A percentile compares a stretch with the other conserved stretches of the same genome.
These are phyloP conservation scores for Ettlia oleoabundans DNA, from an alignment of 139 green algal species.

Conservation along the genomic window DNA sequence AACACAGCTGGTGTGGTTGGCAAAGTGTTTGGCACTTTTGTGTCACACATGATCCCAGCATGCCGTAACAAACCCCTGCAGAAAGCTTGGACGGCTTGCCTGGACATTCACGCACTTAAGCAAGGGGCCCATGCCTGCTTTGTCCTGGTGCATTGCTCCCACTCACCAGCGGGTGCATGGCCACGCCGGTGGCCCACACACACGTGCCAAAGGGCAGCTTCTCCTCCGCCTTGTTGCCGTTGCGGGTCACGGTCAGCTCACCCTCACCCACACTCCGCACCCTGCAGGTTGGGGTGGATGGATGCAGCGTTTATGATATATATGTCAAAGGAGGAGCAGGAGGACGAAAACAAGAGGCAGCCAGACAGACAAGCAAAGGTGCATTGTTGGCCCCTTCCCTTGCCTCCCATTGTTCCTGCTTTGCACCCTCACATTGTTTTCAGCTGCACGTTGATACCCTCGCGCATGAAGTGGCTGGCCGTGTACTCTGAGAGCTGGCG, in stretches of 20 bases:
- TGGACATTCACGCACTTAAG: too few relatives aligned
- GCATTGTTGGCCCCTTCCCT: too few relatives aligned
- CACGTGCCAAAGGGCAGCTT: constrained; percentile 79
- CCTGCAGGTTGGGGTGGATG: neutral
- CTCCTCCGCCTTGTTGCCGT: constrained; percentile 3
- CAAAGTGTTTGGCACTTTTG: too few relatives aligned
- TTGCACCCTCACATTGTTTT: constrained; percentile 5
- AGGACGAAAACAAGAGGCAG: too few relatives aligned
- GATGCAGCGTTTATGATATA: neutral
- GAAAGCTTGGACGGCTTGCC: too few relatives aligned
- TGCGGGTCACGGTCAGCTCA: constrained; percentile 38
- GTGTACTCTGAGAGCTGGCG: constrained; percentile 83
- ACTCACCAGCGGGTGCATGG: constrained; percentile 86
- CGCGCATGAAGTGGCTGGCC: constrained; percentile 37
- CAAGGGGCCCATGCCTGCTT: too few relatives aligned
- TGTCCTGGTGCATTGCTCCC: too few relatives aligned
- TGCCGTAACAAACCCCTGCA: too few relatives aligned
- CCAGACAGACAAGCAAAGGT: too few relatives aligned
- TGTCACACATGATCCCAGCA: too few relatives aligned
- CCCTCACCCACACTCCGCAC: constrained; percentile 20
- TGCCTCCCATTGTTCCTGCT: neutral
- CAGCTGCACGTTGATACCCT: constrained; percentile 53
- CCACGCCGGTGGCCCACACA: constrained; percentile 89
- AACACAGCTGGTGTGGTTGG: too few relatives aligned
- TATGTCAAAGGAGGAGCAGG: neutral